These are phyloP conservation scores for Arachis stenosperma DNA, from an alignment of 306 rosid genomes.

Conservation along the genomic window DNA sequence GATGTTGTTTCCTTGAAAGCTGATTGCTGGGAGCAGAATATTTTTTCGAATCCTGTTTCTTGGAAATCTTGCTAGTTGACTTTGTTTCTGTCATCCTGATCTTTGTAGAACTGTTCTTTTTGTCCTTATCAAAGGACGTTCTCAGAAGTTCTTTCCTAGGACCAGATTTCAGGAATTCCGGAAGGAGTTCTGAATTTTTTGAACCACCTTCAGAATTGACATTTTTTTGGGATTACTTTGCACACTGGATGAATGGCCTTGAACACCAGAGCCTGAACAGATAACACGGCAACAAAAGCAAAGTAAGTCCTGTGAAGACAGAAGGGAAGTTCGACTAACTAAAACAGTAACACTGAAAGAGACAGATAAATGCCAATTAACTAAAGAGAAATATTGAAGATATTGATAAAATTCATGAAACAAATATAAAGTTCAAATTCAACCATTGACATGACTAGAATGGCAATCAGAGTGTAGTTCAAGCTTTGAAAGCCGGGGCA, in stretches of 20 bases:
- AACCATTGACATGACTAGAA: slow-evolving; percentile 29
- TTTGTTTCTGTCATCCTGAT: slow-evolving; percentile 64
- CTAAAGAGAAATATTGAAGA: slow-evolving; percentile 14
- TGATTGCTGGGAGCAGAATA: slow-evolving; percentile 62
- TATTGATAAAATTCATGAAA: background rate
- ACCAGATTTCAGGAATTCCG: slow-evolving; percentile 77
- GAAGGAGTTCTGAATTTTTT: slow-evolving; percentile 73
- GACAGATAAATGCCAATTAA: slow-evolving; percentile 1
- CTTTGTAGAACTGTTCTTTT: slow-evolving; percentile 56
- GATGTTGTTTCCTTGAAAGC: slow-evolving; percentile 70
- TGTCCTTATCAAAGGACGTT: slow-evolving; percentile 65
- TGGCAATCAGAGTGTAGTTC: background rate
- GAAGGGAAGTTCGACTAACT: slow-evolving; percentile 26
- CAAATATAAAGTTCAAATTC: slow-evolving; percentile 16
- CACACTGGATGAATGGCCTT: slow-evolving; percentile 79
- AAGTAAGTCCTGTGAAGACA: slow-evolving; percentile 33
- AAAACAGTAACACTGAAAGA: slow-evolving; percentile 6
- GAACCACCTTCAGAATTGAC: slow-evolving; percentile 82
- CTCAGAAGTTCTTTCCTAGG: slow-evolving; percentile 71
- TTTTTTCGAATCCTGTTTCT: slow-evolving; percentile 83
- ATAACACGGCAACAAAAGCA: slow-evolving; percentile 38
- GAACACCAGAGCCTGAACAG: slow-evolving; percentile 70
- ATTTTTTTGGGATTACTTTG: slow-evolving; percentile 83
- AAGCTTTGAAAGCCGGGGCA: slow-evolving; percentile 7
- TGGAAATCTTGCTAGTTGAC: slow-evolving; percentile 58